These are phyloP conservation scores for Samsoniella hepiali DNA, from an alignment of 2,329 filamentous ascomycete genomes.

Conservation along the genomic window DNA sequence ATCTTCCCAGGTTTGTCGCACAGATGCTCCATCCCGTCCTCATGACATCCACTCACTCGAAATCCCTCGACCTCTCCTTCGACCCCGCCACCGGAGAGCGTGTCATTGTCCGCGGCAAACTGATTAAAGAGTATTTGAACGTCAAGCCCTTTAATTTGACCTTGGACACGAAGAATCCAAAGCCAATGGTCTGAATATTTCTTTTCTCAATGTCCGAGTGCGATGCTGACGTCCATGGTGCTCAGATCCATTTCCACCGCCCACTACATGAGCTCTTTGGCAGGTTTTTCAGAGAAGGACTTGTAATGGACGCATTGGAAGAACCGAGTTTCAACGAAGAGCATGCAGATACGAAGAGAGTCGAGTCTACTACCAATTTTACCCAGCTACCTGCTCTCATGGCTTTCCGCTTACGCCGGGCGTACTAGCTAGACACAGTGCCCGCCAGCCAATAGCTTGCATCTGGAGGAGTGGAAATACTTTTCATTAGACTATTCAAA, in stretches of 20 bases:
- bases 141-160: slow-evolving; percentile 38
- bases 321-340: slow-evolving; percentile 44
- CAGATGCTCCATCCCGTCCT: slow-evolving; percentile 48
- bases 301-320: slow-evolving; percentile 45
- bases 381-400: slow-evolving; percentile 35
- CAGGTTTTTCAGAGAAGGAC: slow-evolving; percentile 39
- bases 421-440: neutral
- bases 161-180: slow-evolving; percentile 31
- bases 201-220: neutral
- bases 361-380: slow-evolving; percentile 38
- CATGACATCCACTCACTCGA: slow-evolving; percentile 42
- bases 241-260: slow-evolving; percentile 42
- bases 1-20: slow-evolving; percentile 38
- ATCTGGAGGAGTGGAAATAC: neutral
- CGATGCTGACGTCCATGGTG: neutral
- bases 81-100: slow-evolving; percentile 35
- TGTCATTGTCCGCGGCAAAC: slow-evolving; percentile 34
- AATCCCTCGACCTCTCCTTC: slow-evolving; percentile 38
- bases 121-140: slow-evolving; percentile 41
- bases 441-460: too few relatives aligned
- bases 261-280: slow-evolving; percentile 43
- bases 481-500: neutral
- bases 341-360: slow-evolving; percentile 27
- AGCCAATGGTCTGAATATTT: slow-evolving; percentile 30
- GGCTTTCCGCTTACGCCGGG: slow-evolving; percentile 20